These are phyloP conservation scores for Thelonectria blattea DNA, from an alignment of 2,329 filamentous ascomycete genomes.

Conservation along the genomic window DNA sequence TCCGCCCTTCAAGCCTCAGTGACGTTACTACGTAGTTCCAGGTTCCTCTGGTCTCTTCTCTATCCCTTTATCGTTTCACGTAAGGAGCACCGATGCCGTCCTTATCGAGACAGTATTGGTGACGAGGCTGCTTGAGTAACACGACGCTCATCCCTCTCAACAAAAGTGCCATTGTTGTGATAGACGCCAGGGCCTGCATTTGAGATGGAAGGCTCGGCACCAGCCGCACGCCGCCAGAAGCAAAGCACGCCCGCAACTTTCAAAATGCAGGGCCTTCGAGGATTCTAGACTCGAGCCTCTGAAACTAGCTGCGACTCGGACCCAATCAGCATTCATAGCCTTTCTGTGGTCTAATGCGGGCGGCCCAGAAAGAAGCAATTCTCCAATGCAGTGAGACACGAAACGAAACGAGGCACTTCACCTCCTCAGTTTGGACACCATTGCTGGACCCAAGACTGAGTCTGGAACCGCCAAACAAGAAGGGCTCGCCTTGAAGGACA, in stretches of 20 bases:
- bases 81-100: background rate
- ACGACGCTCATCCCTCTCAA: background rate
- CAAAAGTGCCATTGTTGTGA: background rate
- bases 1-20: background rate
- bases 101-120: background rate
- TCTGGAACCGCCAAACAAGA: background rate
- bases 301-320: background rate
- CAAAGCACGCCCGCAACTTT: conserved; percentile 1
- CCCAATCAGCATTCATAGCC: conserved; percentile 3
- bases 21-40: background rate
- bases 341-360: conserved; percentile 9
- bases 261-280: background rate
- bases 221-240: conserved; percentile 3
- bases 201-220: conserved; percentile 10
- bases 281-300: conserved; percentile 6
- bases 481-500: background rate
- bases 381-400: background rate
- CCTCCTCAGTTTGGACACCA: too few relatives aligned
- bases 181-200: background rate
- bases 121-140: conserved; percentile 8
- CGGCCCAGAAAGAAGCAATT: conserved; percentile 8
- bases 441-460: background rate
- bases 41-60: background rate
- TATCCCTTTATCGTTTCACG: background rate
- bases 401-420: background rate